Evolutionary conservation across 805 yeast genomes (phyloP).

Genomic region (Zygotorulaspora chibaensis): DNA sequence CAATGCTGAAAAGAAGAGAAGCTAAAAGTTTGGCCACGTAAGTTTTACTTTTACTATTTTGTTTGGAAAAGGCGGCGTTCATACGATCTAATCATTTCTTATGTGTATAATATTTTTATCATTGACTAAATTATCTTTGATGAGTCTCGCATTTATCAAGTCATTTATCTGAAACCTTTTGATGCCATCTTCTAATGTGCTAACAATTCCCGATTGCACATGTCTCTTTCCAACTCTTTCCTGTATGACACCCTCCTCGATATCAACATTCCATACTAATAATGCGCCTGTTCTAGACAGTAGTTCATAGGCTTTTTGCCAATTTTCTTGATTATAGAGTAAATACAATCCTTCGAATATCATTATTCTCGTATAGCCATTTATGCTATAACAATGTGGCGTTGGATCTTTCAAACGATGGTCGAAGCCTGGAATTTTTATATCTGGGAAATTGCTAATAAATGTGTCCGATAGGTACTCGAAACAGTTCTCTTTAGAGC

Average conservation of each 20-base stretch:
- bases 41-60: conserved; percentile 3
- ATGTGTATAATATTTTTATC: conserved; percentile 16
- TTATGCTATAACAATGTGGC: conserved; percentile 46
- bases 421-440: conserved; percentile 66
- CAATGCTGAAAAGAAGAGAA: conserved; percentile 29
- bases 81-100: conserved; percentile 19
- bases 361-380: conserved; percentile 47
- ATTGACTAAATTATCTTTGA: conserved; percentile 20
- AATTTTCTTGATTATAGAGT: conserved; percentile 51
- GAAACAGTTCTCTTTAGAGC: conserved; percentile 13
- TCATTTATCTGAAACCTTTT: conserved; percentile 55
- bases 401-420: conserved; percentile 73
- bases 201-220: conserved; percentile 50
- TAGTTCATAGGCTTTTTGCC: conserved; percentile 39
- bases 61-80: not conserved
- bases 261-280: conserved; percentile 50
- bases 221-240: conserved; percentile 66
- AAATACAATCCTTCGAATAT: conserved; percentile 77
- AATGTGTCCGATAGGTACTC: conserved; percentile 21
- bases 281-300: conserved; percentile 28
- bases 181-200: conserved; percentile 46
- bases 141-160: conserved; percentile 51
- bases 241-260: conserved; percentile 44
- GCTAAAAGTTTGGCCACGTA: conserved; percentile 14
- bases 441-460: conserved; percentile 31